Evolutionary conservation across 805 yeast species (phyloP), one percentile per base, ranked within the genome.

Genomic region (Candida hispaniensis): DNA sequence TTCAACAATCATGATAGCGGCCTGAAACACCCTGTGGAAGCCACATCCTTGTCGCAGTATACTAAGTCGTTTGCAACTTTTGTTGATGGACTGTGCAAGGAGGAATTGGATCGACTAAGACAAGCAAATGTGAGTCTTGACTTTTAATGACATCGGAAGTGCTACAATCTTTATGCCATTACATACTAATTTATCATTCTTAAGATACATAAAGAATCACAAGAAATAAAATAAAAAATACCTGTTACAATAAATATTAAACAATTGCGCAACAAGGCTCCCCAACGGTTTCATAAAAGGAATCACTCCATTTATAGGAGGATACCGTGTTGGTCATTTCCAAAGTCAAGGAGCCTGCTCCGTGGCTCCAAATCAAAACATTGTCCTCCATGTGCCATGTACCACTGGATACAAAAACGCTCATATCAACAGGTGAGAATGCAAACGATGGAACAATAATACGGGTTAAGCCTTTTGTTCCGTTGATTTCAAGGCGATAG

Each of bases 1-100:
- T 47, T 38, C 30, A 19, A 42, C 11, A 36, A 29, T n/a, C 36
- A 41, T 19, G 36, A 34, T 6, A 51, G 51, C 24, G 33, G 56
- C 4, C 50, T 52, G 15, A 47, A 53, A 20, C 44, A 52, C 10
- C 18, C 30, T 1, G 38, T 29, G 6, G 42, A 74, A 40, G 69
- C 70, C 44, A 79, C 94, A 0, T 61, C 76, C 21, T 58, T 88
- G 48, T 75, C 72, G 47, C 79, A 82, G 1, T 80, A 75, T 46
- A 66, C 82, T 7, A 76, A 74, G 10, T 57, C 64, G 42, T 85
- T 86, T 55, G 66, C 71, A 19, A 59, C 60, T 30, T 79, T 71
- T 56, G 91, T 81, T 6, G 60, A 58, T 35, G 60, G 56, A 1
- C 56, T 83, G 40, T 56, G 72, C 17, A 66, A 67, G 46, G 73